Evolutionary conservation across 1,284 basidiomycete species (phyloP).

Genomic region (Cutaneotrichosporon curvatum): DNA sequence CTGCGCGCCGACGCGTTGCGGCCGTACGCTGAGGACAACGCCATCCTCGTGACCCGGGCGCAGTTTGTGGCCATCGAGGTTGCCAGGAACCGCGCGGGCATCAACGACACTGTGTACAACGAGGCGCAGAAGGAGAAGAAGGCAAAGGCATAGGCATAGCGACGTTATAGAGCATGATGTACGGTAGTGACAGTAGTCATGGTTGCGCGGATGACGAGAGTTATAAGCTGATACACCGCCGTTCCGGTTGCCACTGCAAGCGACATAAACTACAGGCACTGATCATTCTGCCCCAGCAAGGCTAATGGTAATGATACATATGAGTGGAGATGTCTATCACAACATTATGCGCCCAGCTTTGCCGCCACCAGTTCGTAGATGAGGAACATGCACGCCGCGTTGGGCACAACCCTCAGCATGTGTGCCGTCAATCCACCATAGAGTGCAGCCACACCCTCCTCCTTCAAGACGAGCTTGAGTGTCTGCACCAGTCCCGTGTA

Average conservation of each 20-base stretch:
- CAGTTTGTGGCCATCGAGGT: conserved; percentile 96
- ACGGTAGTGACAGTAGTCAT: too few relatives aligned
- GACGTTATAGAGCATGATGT: too few relatives aligned
- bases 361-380: conserved; percentile 47
- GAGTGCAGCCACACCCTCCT: conserved; percentile 67
- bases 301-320: conserved; percentile 16
- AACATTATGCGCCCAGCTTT: conserved; percentile 22
- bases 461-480: conserved; percentile 71
- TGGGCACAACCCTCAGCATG: conserved; percentile 92
- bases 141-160: conserved; percentile 2
- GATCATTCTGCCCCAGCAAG: neutral
- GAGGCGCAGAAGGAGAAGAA: conserved; percentile 54
- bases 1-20: conserved; percentile 72
- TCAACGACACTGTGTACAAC: conserved; percentile 84
- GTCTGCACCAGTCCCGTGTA: conserved; percentile 86
- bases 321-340: conserved; percentile 9
- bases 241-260: too few relatives aligned
- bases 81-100: conserved; percentile 78
- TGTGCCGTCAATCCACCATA: conserved; percentile 94
- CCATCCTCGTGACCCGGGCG: conserved; percentile 72
- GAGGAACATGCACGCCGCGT: conserved; percentile 86
- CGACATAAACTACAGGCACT: too few relatives aligned
- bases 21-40: conserved; percentile 88
- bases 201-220: too few relatives aligned
- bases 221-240: too few relatives aligned